Conservation (phyloP, 1,139 yeast genomes). For the Nadsonia starkeyi-henricii region DNA sequence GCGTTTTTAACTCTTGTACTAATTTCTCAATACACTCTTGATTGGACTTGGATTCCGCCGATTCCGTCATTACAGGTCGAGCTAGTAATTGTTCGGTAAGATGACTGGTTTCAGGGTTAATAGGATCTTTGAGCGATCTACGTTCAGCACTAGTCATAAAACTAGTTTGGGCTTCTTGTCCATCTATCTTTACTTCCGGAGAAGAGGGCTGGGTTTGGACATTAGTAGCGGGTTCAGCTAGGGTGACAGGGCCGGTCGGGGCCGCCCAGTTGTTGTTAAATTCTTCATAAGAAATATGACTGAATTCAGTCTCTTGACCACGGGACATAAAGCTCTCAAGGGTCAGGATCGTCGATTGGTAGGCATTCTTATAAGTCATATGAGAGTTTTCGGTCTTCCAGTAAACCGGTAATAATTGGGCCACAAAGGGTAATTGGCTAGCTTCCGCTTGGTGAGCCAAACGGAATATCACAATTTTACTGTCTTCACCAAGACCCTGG, state of each 20-base stretch:
- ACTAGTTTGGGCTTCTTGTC: background rate
- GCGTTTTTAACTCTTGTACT: background rate
- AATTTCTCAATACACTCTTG: background rate
- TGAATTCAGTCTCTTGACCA: background rate
- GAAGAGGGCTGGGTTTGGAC: background rate
- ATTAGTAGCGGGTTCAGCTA: background rate
- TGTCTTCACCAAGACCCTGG: background rate
- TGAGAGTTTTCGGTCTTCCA: background rate
- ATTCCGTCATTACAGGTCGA: background rate
- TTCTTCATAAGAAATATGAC: background rate
- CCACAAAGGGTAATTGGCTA: background rate
- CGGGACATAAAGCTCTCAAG: background rate
- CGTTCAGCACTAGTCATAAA: background rate
- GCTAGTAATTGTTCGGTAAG: background rate
- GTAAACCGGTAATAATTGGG: background rate
- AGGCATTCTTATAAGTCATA: background rate
- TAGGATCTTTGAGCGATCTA: background rate
- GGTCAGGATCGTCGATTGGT: background rate
- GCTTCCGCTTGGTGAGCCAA: background rate
- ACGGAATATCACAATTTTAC: background rate
- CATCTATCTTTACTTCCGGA: background rate
- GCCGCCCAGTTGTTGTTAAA: background rate
- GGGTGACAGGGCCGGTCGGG: background rate
- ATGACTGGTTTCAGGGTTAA: background rate
- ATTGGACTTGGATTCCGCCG: background rate